These are phyloP conservation scores for Clavariopsis aquatica DNA, from an alignment of 495 filamentous ascomycete genomes.

Conservation along the genomic window DNA sequence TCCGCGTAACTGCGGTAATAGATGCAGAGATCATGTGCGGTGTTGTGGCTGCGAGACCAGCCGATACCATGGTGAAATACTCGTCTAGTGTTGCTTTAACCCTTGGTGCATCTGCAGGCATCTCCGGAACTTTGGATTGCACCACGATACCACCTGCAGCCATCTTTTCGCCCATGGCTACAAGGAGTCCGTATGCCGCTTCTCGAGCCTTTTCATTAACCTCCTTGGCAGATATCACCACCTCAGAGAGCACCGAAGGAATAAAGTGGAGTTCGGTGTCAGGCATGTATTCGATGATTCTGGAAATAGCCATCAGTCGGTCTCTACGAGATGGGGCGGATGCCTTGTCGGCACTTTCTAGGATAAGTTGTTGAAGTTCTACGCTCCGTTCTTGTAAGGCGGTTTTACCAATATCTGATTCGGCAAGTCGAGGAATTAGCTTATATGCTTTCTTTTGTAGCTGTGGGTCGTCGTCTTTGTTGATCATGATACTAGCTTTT, in stretches of 20 bases:
- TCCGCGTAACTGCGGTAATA: constrained; percentile 85
- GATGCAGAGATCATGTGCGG: constrained; percentile 95
- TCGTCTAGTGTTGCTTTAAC: constrained; percentile 82
- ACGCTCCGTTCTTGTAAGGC: constrained; percentile 70
- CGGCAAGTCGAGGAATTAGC: constrained; percentile 83
- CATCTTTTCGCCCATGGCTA: constrained; percentile 83
- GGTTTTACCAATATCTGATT: constrained; percentile 68
- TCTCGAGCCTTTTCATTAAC: constrained; percentile 91
- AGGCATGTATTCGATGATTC: constrained; percentile 75
- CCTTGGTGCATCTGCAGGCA: constrained; percentile 75
- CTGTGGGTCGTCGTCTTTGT: constrained; percentile 77
- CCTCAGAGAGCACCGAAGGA: constrained; percentile 84
- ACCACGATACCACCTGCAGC: constrained; percentile 71
- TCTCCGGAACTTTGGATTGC: constrained; percentile 80
- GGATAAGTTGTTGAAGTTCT: constrained; percentile 77
- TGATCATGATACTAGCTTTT: constrained; percentile 77
- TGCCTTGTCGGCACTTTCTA: constrained; percentile 75
- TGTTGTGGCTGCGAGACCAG: constrained; percentile 84
- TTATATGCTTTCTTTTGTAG: constrained; percentile 99
- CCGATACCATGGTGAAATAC: constrained; percentile 97
- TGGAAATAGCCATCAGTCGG: constrained; percentile 76
- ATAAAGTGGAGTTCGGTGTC: constrained; percentile 83
- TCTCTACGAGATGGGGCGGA: constrained; percentile 78
- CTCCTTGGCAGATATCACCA: constrained; percentile 93
- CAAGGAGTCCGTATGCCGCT: constrained; percentile 84